Base-by-base conservation (phyloP, 2,329 filamentous ascomycete genomes). In the Neurospora sp. region DNA sequence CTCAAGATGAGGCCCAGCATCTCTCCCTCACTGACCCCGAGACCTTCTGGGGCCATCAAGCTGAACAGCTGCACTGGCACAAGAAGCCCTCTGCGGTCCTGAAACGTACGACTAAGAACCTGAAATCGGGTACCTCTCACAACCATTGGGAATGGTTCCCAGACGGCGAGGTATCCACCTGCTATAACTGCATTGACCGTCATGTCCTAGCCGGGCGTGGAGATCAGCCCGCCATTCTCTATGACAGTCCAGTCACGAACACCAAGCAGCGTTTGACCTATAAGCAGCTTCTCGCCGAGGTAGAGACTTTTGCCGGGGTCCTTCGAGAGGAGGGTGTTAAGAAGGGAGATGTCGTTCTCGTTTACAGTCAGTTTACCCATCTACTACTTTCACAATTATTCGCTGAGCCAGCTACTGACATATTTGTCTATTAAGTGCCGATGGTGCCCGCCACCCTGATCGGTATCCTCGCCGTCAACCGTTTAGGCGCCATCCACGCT, bases 361-460 rank as follows among this genome's bases (percentile, higher is more conserved):
- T 97, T 38, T 98, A 97, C 80, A 97, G 91, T 92, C 80, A 78
- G 88, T 80, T 38, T 40, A 11, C 19, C 38, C 1, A 28, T 23
- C 17, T 28, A 39, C 66, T 52, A n/a, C 28, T n/a, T 38, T 19
- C 33, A n/a, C n/a, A 4, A 42, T 68, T 70, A 10, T 19, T 6
- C 23, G 3, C 19, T 52, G 23, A 52, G 19, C 19, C 19, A 28
- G 11, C 19, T 62, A 19, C 66, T 72, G 28, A 67, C 28, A 23
- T 43, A 11, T 36, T 28, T 36, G 40, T 19, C 23, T 17, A 5
- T 17, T 33, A 73, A 93, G 91, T 97, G 94, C 94, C 94, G 69
- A 97, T 97, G 94, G 93, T 97, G 62, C 94, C 95, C 0, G 90
- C 93, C 0, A 92, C 93, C 1, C 79, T 97, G n/a, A 89, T 96